Conservation (phyloP, 2,329 filamentous ascomycete species). For the Tolypocladium tropicale region DNA sequence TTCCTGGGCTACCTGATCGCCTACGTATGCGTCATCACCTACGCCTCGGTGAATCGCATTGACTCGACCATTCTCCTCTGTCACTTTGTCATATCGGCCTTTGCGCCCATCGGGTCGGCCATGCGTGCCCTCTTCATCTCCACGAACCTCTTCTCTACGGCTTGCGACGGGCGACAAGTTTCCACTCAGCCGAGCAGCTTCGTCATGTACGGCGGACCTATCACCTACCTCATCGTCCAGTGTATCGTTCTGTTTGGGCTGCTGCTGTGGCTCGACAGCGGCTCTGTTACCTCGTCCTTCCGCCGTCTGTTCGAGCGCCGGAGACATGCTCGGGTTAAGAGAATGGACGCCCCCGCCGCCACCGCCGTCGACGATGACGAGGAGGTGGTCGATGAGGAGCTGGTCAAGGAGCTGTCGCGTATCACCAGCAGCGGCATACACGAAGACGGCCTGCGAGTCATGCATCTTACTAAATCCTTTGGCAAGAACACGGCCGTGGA, state of each 20-base stretch:
- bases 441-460: constrained; percentile 62
- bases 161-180: constrained; percentile 57
- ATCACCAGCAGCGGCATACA: constrained; percentile 32
- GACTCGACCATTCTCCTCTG: constrained; percentile 57
- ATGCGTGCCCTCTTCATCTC: constrained; percentile 64
- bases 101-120: constrained; percentile 70
- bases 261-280: constrained; percentile 73
- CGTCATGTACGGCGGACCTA: constrained; percentile 69
- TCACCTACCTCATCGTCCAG: constrained; percentile 72
- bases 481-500: constrained; percentile 71
- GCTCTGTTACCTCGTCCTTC: constrained; percentile 48
- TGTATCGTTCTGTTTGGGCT: constrained; percentile 58
- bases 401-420: constrained; percentile 53
- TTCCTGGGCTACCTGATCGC: constrained; percentile 64
- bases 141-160: constrained; percentile 74
- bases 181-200: constrained; percentile 61
- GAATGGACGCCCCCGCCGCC: not conserved
- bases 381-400: constrained; percentile 54
- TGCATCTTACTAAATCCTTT: constrained; percentile 74
- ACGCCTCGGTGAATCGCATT: constrained; percentile 57
- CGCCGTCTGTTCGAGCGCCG: constrained; percentile 27
- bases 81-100: constrained; percentile 62
- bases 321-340: constrained; percentile 9
- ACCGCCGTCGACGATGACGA: constrained; percentile 33
- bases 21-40: constrained; percentile 65